Evolutionary conservation across 2,329 filamentous ascomycete genomes (phyloP).

Genomic region (Ascochyta rabiei): DNA sequence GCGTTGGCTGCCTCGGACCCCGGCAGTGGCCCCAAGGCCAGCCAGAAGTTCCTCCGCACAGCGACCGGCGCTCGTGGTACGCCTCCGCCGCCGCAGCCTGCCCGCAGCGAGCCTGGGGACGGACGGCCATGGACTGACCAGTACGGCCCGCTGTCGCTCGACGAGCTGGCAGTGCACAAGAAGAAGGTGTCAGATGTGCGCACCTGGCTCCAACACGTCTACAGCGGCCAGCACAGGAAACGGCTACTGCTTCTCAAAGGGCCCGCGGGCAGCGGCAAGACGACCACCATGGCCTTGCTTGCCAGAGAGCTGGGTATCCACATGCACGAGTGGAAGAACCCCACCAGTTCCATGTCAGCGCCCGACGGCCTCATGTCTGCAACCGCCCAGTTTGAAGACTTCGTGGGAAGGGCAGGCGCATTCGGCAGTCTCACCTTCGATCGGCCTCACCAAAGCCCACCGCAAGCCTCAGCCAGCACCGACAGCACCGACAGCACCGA

Average conservation of each 20-base stretch:
- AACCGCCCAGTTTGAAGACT: conserved; percentile 88
- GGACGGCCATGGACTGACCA: conserved; percentile 84
- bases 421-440: conserved; percentile 72
- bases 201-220: conserved; percentile 78
- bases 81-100: conserved; percentile 35
- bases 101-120: conserved; percentile 54
- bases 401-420: conserved; percentile 79
- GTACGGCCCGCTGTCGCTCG: conserved; percentile 74
- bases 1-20: conserved; percentile 17
- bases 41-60: conserved; percentile 55
- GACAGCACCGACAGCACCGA: conserved; percentile 22
- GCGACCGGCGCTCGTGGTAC: conserved; percentile 40
- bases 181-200: conserved; percentile 89
- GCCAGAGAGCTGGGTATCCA: conserved; percentile 78
- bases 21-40: conserved; percentile 33
- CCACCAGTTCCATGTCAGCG: conserved; percentile 65
- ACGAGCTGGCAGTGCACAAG: conserved; percentile 92
- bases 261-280: conserved; percentile 90
- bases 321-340: conserved; percentile 90
- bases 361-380: conserved; percentile 71
- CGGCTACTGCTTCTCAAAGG: conserved; percentile 85
- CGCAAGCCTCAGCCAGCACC: conserved; percentile 15
- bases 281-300: conserved; percentile 80
- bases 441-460: conserved; percentile 18
- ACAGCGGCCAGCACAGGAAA: conserved; percentile 65